A percentile compares a stretch with the other conserved stretches of the same genome.
Conservation (phyloP, 305 asterid genomes). For the Striga hermonthica region DNA sequence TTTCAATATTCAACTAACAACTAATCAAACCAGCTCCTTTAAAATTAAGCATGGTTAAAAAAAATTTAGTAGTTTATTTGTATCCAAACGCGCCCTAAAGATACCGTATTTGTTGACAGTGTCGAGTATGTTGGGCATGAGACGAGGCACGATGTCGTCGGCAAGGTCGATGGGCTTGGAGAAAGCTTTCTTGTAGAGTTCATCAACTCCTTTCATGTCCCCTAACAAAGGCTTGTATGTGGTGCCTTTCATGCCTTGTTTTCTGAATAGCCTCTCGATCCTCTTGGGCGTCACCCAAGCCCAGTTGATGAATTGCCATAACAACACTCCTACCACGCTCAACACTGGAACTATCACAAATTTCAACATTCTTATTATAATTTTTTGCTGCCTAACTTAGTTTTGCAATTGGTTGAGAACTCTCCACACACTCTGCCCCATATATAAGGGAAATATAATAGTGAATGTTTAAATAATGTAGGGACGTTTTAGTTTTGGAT, state of each 20-base stretch:
- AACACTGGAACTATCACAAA: background rate
- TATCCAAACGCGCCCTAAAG: too few species aligned
- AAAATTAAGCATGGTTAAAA: too few species aligned
- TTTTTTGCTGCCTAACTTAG: too few species aligned
- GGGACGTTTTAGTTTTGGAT: too few species aligned
- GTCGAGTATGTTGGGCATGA: slow-evolving; percentile 35
- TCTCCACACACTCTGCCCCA: too few species aligned
- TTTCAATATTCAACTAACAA: too few species aligned
- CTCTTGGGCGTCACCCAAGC: slow-evolving; percentile 12
- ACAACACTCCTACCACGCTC: background rate
- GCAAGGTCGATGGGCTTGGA: slow-evolving; percentile 33
- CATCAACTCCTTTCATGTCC: slow-evolving; percentile 31
- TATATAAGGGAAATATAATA: too few species aligned
- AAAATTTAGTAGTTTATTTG: too few species aligned
- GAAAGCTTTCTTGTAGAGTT: slow-evolving; percentile 29
- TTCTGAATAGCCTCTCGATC: slow-evolving; percentile 25
- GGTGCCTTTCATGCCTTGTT: slow-evolving; percentile 44
- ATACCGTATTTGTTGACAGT: background rate
- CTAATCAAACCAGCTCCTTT: too few species aligned
- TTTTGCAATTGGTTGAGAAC: too few species aligned
- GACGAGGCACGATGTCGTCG: slow-evolving; percentile 35
- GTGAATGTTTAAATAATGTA: too few species aligned
- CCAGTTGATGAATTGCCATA: slow-evolving; percentile 13
- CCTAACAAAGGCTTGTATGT: slow-evolving; percentile 42
- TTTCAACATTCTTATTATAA: too few species aligned